Percentiles rank a stretch among this genome's conserved stretches.
Evolutionary conservation across 2,329 filamentous ascomycete species (phyloP).

Genomic region (Scedosporium minutisporum): DNA sequence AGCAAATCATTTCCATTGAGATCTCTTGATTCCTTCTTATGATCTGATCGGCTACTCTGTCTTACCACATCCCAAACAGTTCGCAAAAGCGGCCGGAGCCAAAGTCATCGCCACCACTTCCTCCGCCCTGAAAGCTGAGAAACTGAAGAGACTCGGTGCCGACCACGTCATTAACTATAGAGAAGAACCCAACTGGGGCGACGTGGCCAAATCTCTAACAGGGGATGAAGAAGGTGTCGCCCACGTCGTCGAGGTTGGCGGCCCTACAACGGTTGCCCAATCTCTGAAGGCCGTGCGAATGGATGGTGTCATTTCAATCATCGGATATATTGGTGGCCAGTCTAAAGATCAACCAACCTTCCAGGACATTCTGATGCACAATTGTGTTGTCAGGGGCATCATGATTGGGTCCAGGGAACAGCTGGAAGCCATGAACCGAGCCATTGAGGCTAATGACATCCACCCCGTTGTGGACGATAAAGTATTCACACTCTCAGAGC

Average conservation of each 20-base stretch:
- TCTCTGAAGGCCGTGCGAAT: slow-evolving; percentile 21
- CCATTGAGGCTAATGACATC: too few relatives aligned
- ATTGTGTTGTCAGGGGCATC: too few relatives aligned
- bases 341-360: too few relatives aligned
- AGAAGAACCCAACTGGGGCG: slow-evolving; percentile 41
- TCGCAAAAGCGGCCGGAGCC: slow-evolving; percentile 38
- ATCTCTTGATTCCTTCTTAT: too few relatives aligned
- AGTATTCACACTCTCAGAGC: too few relatives aligned
- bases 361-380: too few relatives aligned
- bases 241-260: slow-evolving; percentile 47
- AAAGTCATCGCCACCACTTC: slow-evolving; percentile 49
- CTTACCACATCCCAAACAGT: too few relatives aligned
- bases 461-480: too few relatives aligned
- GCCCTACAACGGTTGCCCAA: slow-evolving; percentile 38
- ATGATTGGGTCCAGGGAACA: too few relatives aligned
- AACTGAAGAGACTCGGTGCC: slow-evolving; percentile 41
- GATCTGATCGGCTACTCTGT: too few relatives aligned
- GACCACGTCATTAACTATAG: slow-evolving; percentile 49
- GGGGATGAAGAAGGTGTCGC: slow-evolving; percentile 35
- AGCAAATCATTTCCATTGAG: too few relatives aligned
- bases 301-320: slow-evolving; percentile 24
- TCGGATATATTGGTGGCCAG: slow-evolving; percentile 7
- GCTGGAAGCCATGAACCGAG: too few relatives aligned
- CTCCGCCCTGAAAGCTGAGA: slow-evolving; percentile 35
- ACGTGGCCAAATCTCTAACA: slow-evolving; percentile 39